Conservation (phyloP, 73 alveolate genomes). For the Breviolum minutum region DNA sequence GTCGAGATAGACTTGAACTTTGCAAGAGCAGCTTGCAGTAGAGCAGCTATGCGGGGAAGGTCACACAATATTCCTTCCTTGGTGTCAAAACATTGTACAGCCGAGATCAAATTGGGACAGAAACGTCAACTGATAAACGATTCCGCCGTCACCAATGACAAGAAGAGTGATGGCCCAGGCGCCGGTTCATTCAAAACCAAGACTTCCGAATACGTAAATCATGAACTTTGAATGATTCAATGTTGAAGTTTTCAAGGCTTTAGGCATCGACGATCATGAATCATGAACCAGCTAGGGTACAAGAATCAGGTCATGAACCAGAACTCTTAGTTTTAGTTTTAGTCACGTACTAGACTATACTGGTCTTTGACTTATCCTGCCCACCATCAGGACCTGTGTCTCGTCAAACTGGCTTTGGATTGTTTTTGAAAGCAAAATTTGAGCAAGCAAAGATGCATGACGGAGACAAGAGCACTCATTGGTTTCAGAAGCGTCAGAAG, state of each 20-base stretch:
- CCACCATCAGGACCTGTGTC: not conserved
- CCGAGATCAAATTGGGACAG: not conserved
- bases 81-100: not conserved
- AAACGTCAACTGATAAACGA: not conserved
- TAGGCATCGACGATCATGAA: not conserved
- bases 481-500: not conserved
- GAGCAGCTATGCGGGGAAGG: not conserved
- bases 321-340: no score
- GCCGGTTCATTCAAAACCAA: not conserved
- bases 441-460: not conserved
- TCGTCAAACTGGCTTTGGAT: not conserved
- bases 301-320: no score
- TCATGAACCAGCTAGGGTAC: not conserved
- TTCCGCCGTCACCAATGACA: not conserved
- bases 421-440: not conserved
- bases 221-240: not conserved
- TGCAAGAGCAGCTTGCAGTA: not conserved
- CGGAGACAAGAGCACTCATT: not conserved
- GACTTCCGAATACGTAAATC: not conserved
- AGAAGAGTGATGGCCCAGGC: not conserved
- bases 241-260: not conserved
- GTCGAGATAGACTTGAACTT: not conserved
- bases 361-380: no score
- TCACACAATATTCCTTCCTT: not conserved
- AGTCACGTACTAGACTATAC: no score